Evolutionary conservation across 169 alveolate species (phyloP).

Genomic region (Cyclospora cayetanensis): DNA sequence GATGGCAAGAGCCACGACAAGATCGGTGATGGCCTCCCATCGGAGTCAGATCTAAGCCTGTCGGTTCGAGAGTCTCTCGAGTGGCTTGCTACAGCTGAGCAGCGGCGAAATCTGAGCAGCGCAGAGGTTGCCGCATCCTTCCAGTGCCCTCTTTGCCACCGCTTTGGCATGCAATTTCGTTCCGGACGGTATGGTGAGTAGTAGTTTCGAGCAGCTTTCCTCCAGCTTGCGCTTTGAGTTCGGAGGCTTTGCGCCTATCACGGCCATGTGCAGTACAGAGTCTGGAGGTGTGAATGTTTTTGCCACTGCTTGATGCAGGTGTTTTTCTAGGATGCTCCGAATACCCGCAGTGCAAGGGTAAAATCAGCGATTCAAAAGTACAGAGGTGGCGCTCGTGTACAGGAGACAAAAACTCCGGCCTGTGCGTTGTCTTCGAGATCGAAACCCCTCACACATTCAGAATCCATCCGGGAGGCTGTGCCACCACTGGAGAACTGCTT

Average conservation of each 20-base stretch:
- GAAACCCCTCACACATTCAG: slow-evolving; percentile 56
- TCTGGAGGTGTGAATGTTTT: not conserved
- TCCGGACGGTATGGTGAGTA: slow-evolving; percentile 60
- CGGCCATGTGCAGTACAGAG: too few relatives aligned
- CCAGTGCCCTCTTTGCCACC: slow-evolving; percentile 47
- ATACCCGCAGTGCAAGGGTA: slow-evolving; percentile 64
- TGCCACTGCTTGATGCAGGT: slow-evolving; percentile 50
- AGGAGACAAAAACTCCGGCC: not conserved
- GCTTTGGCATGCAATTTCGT: slow-evolving; percentile 53
- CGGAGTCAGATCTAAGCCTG: slow-evolving; percentile 6
- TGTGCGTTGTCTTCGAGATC: slow-evolving; percentile 50
- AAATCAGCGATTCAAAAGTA: slow-evolving; percentile 53
- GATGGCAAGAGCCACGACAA: not conserved
- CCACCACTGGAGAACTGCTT: slow-evolving; percentile 63
- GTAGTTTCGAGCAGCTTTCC: not conserved
- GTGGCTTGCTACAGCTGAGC: slow-evolving; percentile 51
- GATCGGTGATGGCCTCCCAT: not conserved
- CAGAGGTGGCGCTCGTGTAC: slow-evolving; percentile 67
- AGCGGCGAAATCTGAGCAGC: slow-evolving; percentile 30
- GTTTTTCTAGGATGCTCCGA: slow-evolving; percentile 59
- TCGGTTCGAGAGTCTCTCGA: slow-evolving; percentile 5
- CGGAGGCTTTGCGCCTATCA: not conserved
- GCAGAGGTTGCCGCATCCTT: slow-evolving; percentile 67
- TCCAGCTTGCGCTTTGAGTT: not conserved
- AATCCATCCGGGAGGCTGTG: slow-evolving; percentile 66